These are phyloP conservation scores for Monosporascus sp. DNA, from an alignment of 2,329 filamentous ascomycete species.

Conservation along the genomic window DNA sequence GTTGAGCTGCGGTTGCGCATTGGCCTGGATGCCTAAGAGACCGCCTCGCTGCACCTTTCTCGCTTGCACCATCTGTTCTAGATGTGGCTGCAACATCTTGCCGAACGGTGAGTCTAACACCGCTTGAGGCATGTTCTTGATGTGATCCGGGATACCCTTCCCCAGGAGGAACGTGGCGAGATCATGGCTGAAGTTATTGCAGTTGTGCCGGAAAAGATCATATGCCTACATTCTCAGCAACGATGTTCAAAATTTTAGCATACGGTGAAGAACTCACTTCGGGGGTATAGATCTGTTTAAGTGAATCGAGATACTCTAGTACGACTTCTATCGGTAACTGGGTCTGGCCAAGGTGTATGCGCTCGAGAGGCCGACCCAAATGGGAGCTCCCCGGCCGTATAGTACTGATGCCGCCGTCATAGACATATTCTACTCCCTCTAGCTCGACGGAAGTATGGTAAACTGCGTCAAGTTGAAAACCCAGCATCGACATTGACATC, in stretches of 20 bases:
- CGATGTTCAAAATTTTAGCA: not conserved
- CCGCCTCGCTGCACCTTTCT: conserved; percentile 45
- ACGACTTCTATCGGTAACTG: conserved; percentile 76
- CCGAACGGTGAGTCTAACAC: conserved; percentile 86
- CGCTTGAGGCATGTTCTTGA: conserved; percentile 76
- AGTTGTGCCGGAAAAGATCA: conserved; percentile 86
- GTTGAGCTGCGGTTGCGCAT: conserved; percentile 23
- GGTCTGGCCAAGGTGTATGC: conserved; percentile 69
- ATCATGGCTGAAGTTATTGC: conserved; percentile 96
- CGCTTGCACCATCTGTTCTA: conserved; percentile 47
- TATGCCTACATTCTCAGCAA: conserved; percentile 58
- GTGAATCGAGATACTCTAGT: conserved; percentile 79
- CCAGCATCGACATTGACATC: conserved; percentile 48
- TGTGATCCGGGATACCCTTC: conserved; percentile 81
- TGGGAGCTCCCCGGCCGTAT: conserved; percentile 79
- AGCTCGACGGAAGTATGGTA: conserved; percentile 93
- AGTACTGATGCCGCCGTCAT: conserved; percentile 80
- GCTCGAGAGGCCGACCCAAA: conserved; percentile 77
- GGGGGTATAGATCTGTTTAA: conserved; percentile 76
- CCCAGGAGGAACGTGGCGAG: conserved; percentile 86
- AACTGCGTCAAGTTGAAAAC: conserved; percentile 75
- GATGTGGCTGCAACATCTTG: conserved; percentile 76
- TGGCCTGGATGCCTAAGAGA: conserved; percentile 46
- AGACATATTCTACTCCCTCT: conserved; percentile 81
- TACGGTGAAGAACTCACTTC: conserved; percentile 46